Evolutionary conservation across 2,329 filamentous ascomycete species (phyloP).

Genomic region (Verticillium isaacii): DNA sequence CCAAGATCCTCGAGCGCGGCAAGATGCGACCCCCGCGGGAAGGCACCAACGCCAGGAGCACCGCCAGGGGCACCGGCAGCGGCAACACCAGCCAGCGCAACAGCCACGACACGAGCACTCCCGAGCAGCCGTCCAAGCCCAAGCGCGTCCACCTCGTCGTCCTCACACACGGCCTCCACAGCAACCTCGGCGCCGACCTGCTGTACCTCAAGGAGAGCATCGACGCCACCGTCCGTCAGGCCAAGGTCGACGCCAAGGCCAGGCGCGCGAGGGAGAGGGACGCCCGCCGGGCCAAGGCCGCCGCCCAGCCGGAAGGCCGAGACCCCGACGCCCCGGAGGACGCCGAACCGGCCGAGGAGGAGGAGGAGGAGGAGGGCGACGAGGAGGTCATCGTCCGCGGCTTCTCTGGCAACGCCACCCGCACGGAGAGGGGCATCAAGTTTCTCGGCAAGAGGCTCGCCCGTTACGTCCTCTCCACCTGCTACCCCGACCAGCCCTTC

Average conservation of each 20-base stretch:
- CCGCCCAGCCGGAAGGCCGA: conserved; percentile 1
- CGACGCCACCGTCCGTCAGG: conserved; percentile 73
- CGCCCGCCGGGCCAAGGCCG: conserved; percentile 16
- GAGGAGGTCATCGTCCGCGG: conserved; percentile 87
- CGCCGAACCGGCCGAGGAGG: conserved; percentile 4
- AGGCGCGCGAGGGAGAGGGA: conserved; percentile 49
- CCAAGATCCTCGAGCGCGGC: conserved; percentile 22
- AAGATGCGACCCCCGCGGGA: conserved; percentile 16
- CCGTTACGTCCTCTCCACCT: conserved; percentile 83
- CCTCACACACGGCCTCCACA: conserved; percentile 90
- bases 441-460: conserved; percentile 93
- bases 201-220: conserved; percentile 96
- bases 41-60: conserved; percentile 22
- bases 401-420: conserved; percentile 83
- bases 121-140: conserved; percentile 36
- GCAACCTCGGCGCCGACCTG: conserved; percentile 95
- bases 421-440: conserved; percentile 92
- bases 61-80: conserved; percentile 4
- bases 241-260: conserved; percentile 62
- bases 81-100: neutral
- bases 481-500: conserved; percentile 90
- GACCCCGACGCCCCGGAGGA: conserved; percentile 12
- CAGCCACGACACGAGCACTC: neutral
- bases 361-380: conserved; percentile 51
- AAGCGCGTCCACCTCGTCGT: conserved; percentile 89